phyloP scores from a whole-genome alignment of 345 rosid species.

The Kandelia obovata region DNA sequence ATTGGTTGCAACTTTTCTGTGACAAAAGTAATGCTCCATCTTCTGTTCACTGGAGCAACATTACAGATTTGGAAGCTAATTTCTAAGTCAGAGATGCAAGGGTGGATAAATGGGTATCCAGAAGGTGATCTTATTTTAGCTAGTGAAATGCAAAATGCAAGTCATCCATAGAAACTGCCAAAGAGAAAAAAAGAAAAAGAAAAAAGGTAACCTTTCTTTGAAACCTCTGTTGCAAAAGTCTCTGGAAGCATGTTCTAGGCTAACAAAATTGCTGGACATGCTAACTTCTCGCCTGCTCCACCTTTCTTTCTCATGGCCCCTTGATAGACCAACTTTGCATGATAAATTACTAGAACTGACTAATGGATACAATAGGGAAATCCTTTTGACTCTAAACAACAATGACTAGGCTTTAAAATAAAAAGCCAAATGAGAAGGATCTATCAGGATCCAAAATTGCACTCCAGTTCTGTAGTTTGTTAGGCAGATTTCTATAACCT shows the following conservation, averaged over 20 bases:
- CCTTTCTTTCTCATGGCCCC: slow-evolving; percentile 14
- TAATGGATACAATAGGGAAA: slow-evolving; percentile 22
- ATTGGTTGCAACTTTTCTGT: too few species aligned
- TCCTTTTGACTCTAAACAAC: slow-evolving; percentile 23
- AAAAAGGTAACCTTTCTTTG: background rate
- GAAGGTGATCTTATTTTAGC: too few species aligned
- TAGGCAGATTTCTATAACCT: slow-evolving; percentile 20
- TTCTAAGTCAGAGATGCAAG: too few species aligned
- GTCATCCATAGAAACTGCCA: too few species aligned
- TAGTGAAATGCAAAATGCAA: too few species aligned
- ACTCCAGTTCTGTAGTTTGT: slow-evolving; percentile 24
- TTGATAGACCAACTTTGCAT: slow-evolving; percentile 25
- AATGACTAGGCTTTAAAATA: slow-evolving; percentile 20
- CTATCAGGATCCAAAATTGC: slow-evolving; percentile 38
- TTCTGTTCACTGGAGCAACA: too few species aligned
- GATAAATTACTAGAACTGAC: slow-evolving; percentile 28
- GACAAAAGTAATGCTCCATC: too few species aligned
- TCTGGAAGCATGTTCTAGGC: slow-evolving; percentile 19
- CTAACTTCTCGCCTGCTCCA: slow-evolving; percentile 18
- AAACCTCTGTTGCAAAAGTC: slow-evolving; percentile 8
- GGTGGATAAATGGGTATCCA: too few species aligned
- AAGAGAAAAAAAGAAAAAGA: background rate
- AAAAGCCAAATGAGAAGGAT: slow-evolving; percentile 16
- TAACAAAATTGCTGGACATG: slow-evolving; percentile 17
- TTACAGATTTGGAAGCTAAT: too few species aligned